Conservation (phyloP, 257 asterid genomes). For the Scutellaria baicalensis region DNA sequence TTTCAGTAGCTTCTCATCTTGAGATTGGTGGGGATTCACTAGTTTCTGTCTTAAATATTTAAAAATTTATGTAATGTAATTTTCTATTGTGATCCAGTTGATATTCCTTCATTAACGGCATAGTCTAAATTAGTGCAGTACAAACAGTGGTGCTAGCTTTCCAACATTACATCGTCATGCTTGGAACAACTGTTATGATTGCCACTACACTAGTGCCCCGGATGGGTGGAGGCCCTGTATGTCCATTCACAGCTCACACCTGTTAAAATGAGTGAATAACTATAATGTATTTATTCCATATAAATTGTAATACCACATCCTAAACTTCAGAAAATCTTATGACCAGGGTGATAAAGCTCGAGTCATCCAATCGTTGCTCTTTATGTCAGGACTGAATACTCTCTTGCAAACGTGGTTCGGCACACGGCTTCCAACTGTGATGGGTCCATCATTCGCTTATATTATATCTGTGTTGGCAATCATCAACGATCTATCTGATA, state of each 20-base stretch:
- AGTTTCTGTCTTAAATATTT: too few relatives aligned
- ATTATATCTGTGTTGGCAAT: slow-evolving; percentile 58
- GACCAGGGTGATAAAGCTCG: slow-evolving; percentile 87
- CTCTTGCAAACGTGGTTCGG: slow-evolving; percentile 90
- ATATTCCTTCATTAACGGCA: background rate
- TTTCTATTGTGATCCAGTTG: background rate
- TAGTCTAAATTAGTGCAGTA: slow-evolving; percentile 40
- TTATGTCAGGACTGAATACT: slow-evolving; percentile 86
- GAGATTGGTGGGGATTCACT: too few relatives aligned
- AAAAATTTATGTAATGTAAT: background rate
- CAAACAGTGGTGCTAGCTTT: slow-evolving; percentile 66
- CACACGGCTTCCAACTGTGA: slow-evolving; percentile 92
- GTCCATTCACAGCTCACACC: slow-evolving; percentile 13
- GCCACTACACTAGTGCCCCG: slow-evolving; percentile 70
- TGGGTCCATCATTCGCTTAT: slow-evolving; percentile 94
- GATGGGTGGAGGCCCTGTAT: slow-evolving; percentile 92
- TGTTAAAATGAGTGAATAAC: background rate
- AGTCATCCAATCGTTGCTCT: slow-evolving; percentile 86
- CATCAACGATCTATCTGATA: slow-evolving; percentile 57
- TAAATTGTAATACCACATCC: background rate
- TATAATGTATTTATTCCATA: background rate
- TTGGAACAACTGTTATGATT: slow-evolving; percentile 85
- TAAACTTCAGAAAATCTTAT: background rate
- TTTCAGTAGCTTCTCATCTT: too few relatives aligned
- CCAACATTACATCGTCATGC: slow-evolving; percentile 97